Conservation (phyloP, 2,329 filamentous ascomycete species). For the Microdochium trichocladiopsis region DNA sequence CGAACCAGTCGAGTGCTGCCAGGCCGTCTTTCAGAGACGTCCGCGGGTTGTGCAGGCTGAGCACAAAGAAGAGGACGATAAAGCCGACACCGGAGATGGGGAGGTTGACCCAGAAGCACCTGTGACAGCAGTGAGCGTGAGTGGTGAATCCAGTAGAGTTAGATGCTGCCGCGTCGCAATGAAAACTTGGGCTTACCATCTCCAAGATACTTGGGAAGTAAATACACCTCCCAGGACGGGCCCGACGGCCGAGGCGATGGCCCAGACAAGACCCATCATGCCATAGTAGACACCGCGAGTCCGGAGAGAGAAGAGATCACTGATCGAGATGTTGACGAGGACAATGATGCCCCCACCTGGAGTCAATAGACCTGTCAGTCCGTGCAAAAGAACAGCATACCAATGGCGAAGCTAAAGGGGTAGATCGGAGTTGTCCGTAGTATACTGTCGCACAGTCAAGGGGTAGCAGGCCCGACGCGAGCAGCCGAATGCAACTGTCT, state of each 20-base stretch:
- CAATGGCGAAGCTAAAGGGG: no score
- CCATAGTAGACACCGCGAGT: constrained; percentile 45
- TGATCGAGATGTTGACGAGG: constrained; percentile 52
- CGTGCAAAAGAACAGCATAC: no score
- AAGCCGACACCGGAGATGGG: constrained; percentile 39
- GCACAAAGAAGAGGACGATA: constrained; percentile 47
- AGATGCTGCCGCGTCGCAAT: background rate
- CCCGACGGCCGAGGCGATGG: constrained; percentile 56
- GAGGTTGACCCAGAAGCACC: constrained; percentile 64
- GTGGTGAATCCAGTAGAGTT: background rate
- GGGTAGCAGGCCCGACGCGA: no score
- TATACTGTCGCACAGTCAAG: no score
- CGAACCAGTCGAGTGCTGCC: constrained; percentile 54
- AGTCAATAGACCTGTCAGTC: background rate
- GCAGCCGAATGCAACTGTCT: no score
- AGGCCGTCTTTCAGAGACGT: constrained; percentile 57
- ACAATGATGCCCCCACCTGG: constrained; percentile 44
- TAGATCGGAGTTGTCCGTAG: no score
- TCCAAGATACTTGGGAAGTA: constrained; percentile 39
- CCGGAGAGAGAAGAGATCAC: constrained; percentile 47
- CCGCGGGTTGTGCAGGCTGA: constrained; percentile 62
- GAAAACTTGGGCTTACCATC: constrained; percentile 20
- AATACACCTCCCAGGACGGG: constrained; percentile 65
- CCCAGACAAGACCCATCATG: constrained; percentile 52
- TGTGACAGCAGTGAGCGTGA: background rate